These are phyloP conservation scores for Urochloa ruziziensis DNA, from an alignment of 176 grass and related monocot genomes.

Conservation along the genomic window DNA sequence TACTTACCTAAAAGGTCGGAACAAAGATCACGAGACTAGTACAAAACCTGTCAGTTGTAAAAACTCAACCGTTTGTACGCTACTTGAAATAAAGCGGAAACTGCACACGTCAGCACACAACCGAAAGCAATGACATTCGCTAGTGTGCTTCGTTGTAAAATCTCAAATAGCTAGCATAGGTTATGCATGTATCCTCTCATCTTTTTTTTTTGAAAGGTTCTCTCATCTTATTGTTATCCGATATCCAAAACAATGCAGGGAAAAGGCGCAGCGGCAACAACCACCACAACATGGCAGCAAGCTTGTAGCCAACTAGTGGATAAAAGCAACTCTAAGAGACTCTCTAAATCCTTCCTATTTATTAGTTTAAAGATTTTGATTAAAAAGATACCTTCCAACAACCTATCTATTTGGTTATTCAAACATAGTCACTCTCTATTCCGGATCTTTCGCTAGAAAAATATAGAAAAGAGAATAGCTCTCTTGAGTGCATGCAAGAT, in stretches of 20 bases:
- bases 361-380: too few relatives aligned
- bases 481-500: too few relatives aligned
- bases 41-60: not conserved
- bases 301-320: not conserved
- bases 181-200: too few relatives aligned
- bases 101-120: not conserved
- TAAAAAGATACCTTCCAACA: too few relatives aligned
- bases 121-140: not conserved
- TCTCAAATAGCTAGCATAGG: not conserved
- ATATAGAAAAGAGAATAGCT: too few relatives aligned
- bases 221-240: not conserved
- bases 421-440: too few relatives aligned
- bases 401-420: too few relatives aligned
- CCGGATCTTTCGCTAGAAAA: too few relatives aligned
- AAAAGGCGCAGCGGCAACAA: slow-evolving; percentile 13
- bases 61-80: not conserved
- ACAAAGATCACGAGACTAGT: not conserved
- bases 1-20: not conserved
- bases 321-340: too few relatives aligned
- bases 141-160: slow-evolving; percentile 22
- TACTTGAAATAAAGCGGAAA: not conserved
- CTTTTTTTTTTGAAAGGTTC: too few relatives aligned
- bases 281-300: slow-evolving; percentile 20
- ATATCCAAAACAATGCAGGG: not conserved
- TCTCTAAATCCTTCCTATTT: too few relatives aligned